phyloP scores from a whole-genome alignment of 305 asterid species.

The Euphrasia arctica region DNA sequence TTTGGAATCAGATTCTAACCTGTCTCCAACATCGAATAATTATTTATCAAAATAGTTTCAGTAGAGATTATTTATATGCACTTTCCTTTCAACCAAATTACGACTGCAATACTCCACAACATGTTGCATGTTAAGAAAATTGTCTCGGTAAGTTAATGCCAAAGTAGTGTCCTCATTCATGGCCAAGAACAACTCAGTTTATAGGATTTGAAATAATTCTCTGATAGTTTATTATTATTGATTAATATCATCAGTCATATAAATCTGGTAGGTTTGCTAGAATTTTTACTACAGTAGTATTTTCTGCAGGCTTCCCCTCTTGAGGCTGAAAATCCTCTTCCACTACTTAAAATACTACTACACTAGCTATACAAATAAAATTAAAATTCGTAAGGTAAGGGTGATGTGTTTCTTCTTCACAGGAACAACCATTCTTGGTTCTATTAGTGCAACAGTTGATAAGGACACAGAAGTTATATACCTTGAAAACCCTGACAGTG shows the following conservation, averaged over 20 bases:
- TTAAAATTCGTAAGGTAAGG: neutral
- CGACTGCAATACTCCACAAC: neutral
- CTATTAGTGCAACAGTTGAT: conserved; percentile 64
- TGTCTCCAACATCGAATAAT: neutral
- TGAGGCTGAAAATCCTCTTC: conserved; percentile 8
- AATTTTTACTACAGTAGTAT: neutral
- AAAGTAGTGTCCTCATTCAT: neutral
- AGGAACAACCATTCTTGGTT: conserved; percentile 83
- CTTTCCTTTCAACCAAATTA: conserved; percentile 1
- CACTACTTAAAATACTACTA: neutral
- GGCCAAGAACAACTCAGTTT: conserved; percentile 7
- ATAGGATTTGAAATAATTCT: neutral
- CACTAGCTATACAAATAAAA: no score
- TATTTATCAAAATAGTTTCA: conserved; percentile 5
- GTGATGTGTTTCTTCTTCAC: conserved; percentile 25
- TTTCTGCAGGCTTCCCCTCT: neutral
- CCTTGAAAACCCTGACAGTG: conserved; percentile 61
- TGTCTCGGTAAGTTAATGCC: conserved; percentile 6
- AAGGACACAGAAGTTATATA: conserved; percentile 52
- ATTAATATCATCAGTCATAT: neutral
- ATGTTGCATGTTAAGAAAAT: neutral
- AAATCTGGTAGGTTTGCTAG: neutral
- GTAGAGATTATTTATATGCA: neutral
- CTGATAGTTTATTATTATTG: neutral
- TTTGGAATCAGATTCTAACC: conserved; percentile 8